Conservation (phyloP, 108 stramenopile species). For the Nitzschia palea region DNA sequence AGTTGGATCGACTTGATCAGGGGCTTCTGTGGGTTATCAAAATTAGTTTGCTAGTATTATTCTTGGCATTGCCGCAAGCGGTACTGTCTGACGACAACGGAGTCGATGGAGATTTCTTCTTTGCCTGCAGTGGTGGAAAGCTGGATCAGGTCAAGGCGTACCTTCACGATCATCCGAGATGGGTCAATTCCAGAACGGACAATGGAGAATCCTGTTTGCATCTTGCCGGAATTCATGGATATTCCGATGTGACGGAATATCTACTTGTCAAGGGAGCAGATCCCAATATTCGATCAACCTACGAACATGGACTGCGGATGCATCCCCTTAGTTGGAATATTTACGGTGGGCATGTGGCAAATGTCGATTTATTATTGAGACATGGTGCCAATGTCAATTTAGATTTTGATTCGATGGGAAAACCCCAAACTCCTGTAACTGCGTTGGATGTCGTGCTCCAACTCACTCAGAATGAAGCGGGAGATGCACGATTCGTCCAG, state of each 20-base stretch:
- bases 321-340: conserved; percentile 83
- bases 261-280: conserved; percentile 65
- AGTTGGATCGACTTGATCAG: conserved; percentile 29
- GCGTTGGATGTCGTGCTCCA: conserved; percentile 70
- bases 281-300: conserved; percentile 76
- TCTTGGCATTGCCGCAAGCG: conserved; percentile 24
- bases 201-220: conserved; percentile 84
- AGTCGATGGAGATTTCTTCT: conserved; percentile 13
- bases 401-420: conserved; percentile 66
- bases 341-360: conserved; percentile 73
- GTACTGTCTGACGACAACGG: conserved; percentile 2
- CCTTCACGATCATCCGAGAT: conserved; percentile 37
- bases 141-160: not conserved
- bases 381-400: conserved; percentile 76
- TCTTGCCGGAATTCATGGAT: conserved; percentile 62
- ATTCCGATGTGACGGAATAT: conserved; percentile 46
- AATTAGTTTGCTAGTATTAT: conserved; percentile 24
- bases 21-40: conserved; percentile 19
- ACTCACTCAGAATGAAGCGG: conserved; percentile 43
- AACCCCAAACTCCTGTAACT: conserved; percentile 30
- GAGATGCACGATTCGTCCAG: conserved; percentile 45
- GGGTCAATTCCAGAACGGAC: conserved; percentile 41
- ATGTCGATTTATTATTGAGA: conserved; percentile 57
- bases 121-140: conserved; percentile 29
- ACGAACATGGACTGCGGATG: conserved; percentile 73